A percentile compares a stretch with the other conserved stretches of the same genome.
These are phyloP conservation scores for Panicum hallii DNA, from an alignment of 202 grass and related monocot species.

Conservation along the genomic window DNA sequence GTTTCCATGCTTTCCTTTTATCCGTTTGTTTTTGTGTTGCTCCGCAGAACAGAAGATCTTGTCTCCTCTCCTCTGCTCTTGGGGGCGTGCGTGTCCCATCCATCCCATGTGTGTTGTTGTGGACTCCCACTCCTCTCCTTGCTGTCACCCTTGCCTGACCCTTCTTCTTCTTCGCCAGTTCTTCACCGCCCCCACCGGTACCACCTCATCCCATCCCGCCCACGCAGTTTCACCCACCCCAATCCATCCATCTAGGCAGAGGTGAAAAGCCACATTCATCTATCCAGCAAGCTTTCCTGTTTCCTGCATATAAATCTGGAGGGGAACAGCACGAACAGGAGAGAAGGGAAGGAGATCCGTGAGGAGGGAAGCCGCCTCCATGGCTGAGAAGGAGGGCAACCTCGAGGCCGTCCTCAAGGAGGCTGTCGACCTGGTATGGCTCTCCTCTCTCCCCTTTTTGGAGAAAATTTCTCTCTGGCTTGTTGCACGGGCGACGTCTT, in stretches of 20 bases:
- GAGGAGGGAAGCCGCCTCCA: slow-evolving; percentile 8
- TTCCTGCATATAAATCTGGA: slow-evolving; percentile 30
- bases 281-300: neutral
- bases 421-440: slow-evolving; percentile 63
- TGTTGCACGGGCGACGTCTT: neutral
- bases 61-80: neutral
- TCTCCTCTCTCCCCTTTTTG: neutral
- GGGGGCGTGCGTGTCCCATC: neutral
- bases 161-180: neutral
- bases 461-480: neutral
- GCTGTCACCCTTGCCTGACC: neutral
- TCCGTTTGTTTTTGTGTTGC: neutral
- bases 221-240: neutral
- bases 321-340: neutral
- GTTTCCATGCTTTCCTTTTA: neutral
- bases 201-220: slow-evolving; percentile 11
- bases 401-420: slow-evolving; percentile 80
- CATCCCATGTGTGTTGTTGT: neutral
- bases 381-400: slow-evolving; percentile 64
- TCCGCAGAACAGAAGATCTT: neutral
- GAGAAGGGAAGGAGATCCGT: neutral
- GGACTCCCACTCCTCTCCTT: slow-evolving; percentile 4
- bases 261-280: slow-evolving; percentile 13
- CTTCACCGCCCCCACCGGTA: neutral
- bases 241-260: neutral